These are phyloP conservation scores for Cercospora canescens DNA, from an alignment of 2,329 filamentous ascomycete genomes.

Conservation along the genomic window DNA sequence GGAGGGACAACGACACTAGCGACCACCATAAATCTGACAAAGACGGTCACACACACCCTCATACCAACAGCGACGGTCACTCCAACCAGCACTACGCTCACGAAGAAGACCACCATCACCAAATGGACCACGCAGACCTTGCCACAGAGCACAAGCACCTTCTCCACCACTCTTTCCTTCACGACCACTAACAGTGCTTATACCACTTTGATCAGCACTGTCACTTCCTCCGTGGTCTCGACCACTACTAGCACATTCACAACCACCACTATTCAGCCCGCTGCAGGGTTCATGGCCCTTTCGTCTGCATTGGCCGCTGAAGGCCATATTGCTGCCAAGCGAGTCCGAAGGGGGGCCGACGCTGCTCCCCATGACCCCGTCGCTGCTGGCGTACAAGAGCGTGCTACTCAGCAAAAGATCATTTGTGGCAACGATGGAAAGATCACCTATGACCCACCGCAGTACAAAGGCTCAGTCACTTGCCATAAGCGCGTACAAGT, in stretches of 20 bases:
- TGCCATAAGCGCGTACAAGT: conserved; percentile 15
- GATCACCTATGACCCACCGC: conserved; percentile 16
- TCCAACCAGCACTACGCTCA: not conserved
- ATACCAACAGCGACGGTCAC: not conserved
- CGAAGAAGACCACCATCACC: conserved; percentile 5
- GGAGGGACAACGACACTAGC: not conserved
- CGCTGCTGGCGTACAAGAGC: conserved; percentile 5
- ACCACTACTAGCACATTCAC: conserved; percentile 17
- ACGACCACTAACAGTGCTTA: conserved; percentile 12
- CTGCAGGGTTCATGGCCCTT: conserved; percentile 14
- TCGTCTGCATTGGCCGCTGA: conserved; percentile 14
- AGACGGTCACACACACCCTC: not conserved
- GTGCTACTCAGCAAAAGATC: conserved; percentile 13
- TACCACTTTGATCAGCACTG: conserved; percentile 14
- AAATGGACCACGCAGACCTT: conserved; percentile 9
- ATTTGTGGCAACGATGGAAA: conserved; percentile 14
- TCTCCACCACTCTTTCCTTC: conserved; percentile 12
- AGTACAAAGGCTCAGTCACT: conserved; percentile 16
- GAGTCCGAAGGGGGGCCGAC: not conserved
- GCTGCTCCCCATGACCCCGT: not conserved
- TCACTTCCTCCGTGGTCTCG: conserved; percentile 1
- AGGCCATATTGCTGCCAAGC: conserved; percentile 12
- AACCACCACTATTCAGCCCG: conserved; percentile 12
- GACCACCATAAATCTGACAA: not conserved
- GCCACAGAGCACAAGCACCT: conserved; percentile 16